These are phyloP conservation scores for Rhizopogon salebrosus DNA, from an alignment of 768 basidiomycete species.

Conservation along the genomic window DNA sequence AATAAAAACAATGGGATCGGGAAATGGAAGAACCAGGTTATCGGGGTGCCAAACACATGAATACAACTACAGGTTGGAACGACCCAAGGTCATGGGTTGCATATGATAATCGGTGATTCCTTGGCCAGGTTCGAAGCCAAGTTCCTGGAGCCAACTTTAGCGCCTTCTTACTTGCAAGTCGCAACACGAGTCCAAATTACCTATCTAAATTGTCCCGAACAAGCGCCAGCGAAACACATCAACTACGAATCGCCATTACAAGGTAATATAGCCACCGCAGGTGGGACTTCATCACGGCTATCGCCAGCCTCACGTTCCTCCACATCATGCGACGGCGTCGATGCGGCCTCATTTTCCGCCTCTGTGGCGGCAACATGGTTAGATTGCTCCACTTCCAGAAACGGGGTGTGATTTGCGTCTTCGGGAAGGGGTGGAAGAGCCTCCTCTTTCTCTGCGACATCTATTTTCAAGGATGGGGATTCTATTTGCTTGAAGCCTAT, in stretches of 20 bases:
- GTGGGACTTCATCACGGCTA: background rate
- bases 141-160: too few species aligned
- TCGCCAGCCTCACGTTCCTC: background rate
- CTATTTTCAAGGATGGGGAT: background rate
- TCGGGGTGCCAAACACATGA: too few species aligned
- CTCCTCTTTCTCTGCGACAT: background rate
- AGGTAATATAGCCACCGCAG: background rate
- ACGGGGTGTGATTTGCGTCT: background rate
- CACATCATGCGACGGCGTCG: background rate
- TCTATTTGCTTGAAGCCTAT: constrained; percentile 7
- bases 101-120: too few species aligned
- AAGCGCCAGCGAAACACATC: background rate
- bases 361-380: background rate
- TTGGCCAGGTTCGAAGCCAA: too few species aligned
- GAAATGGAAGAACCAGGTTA: background rate
- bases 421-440: background rate
- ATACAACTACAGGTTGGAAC: too few species aligned
- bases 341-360: background rate
- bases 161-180: background rate
- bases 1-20: constrained; percentile 2
- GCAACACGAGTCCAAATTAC: background rate
- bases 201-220: background rate
- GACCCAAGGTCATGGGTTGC: too few species aligned
- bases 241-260: background rate
- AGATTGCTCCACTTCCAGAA: background rate